A percentile compares a stretch with the other conserved stretches of the same genome.
Conservation (phyloP, 139 green algal species). For the Pycnococcus provasolii region DNA sequence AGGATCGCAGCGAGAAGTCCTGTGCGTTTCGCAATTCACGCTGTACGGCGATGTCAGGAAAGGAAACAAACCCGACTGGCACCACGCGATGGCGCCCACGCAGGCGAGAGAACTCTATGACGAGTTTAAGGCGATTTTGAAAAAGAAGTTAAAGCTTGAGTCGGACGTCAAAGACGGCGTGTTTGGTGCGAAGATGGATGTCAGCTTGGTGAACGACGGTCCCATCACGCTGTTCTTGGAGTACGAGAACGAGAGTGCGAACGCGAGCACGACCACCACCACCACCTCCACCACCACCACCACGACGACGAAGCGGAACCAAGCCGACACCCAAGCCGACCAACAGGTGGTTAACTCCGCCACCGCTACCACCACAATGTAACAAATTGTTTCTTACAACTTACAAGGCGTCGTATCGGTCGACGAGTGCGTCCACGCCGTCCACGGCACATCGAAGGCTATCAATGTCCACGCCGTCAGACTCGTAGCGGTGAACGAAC, state of each 20-base stretch:
- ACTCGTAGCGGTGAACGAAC: too few species aligned
- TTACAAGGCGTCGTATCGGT: too few species aligned
- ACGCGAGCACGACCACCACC: too few species aligned
- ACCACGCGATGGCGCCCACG: neutral
- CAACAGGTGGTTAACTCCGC: too few species aligned
- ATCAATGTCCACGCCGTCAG: too few species aligned
- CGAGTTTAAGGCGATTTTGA: neutral
- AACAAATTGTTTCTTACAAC: too few species aligned
- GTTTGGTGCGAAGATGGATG: constrained; percentile 18
- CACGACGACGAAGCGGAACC: too few species aligned
- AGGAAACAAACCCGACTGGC: constrained; percentile 2
- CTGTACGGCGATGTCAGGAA: neutral
- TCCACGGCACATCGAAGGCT: too few species aligned
- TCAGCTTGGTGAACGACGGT: constrained; percentile 10
- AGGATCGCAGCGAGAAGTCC: neutral
- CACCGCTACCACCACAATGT: too few species aligned
- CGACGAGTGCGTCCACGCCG: too few species aligned
- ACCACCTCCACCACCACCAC: too few species aligned
- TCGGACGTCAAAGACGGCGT: neutral
- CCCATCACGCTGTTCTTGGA: constrained; percentile 11
- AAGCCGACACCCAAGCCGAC: too few species aligned
- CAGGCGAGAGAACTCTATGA: constrained; percentile 6
- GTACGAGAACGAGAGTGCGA: neutral
- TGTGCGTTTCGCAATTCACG: constrained; percentile 16
- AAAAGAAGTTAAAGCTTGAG: neutral